phyloP scores from a whole-genome alignment of 768 basidiomycete genomes.

The Coprinellus micaceus region DNA sequence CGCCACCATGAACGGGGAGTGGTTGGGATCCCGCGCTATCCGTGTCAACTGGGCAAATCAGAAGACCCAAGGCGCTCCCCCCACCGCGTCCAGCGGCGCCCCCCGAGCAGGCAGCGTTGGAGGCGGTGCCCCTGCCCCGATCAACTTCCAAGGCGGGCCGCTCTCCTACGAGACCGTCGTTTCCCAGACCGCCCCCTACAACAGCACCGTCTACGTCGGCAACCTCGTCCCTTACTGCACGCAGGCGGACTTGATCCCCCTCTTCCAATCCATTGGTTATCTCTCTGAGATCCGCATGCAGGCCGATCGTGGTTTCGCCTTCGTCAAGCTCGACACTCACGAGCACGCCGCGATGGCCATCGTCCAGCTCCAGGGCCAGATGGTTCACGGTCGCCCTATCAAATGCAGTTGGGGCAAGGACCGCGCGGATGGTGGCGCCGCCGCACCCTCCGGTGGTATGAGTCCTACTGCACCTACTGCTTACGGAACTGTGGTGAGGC shows the following conservation, averaged over 20 bases:
- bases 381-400: slow-evolving; percentile 95
- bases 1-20: slow-evolving; percentile 99
- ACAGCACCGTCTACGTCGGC: slow-evolving; percentile 96
- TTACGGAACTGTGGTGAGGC: slow-evolving; percentile 76
- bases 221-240: slow-evolving; percentile 97
- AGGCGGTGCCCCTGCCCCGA: slow-evolving; percentile 79
- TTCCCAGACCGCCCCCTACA: slow-evolving; percentile 88
- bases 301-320: slow-evolving; percentile 97
- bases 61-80: slow-evolving; percentile 79
- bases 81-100: slow-evolving; percentile 35
- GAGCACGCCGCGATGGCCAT: slow-evolving; percentile 99
- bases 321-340: slow-evolving; percentile 97
- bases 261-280: slow-evolving; percentile 98
- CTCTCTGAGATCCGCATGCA: slow-evolving; percentile 99
- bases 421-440: slow-evolving; percentile 66
- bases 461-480: slow-evolving; percentile 61
- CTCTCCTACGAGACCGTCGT: slow-evolving; percentile 93
- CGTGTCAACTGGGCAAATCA: slow-evolving; percentile 99
- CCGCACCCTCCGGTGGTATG: slow-evolving; percentile 46
- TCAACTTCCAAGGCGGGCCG: slow-evolving; percentile 87
- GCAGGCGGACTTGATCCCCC: slow-evolving; percentile 94
- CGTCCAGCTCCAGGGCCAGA: slow-evolving; percentile 92
- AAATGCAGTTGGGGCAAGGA: slow-evolving; percentile 99
- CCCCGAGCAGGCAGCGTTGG: slow-evolving; percentile 28
- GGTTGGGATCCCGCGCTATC: slow-evolving; percentile 96